Percentiles rank a stretch among this genome's conserved stretches.
phyloP scores from a whole-genome alignment of 257 asterid genomes.

The Eucommia ulmoides region DNA sequence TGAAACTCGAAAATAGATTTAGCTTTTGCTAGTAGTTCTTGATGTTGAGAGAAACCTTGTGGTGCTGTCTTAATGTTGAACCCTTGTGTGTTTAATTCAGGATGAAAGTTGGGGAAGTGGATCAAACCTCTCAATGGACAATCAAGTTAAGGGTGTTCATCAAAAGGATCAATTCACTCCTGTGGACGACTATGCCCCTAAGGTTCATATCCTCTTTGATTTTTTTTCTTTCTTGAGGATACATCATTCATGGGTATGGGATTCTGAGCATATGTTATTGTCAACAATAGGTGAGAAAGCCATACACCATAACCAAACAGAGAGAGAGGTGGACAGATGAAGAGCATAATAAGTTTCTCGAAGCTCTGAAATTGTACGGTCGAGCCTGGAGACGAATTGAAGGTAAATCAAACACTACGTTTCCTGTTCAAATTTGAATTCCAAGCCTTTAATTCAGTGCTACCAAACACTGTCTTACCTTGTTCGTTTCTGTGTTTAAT shows the following conservation, averaged over 20 bases:
- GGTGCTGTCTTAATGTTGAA: too few species aligned
- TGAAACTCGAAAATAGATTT: too few species aligned
- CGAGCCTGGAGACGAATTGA: not conserved
- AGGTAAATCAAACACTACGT: not conserved
- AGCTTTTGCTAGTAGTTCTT: too few species aligned
- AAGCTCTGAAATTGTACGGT: not conserved
- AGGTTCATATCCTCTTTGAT: not conserved
- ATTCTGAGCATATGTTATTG: not conserved
- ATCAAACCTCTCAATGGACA: too few species aligned
- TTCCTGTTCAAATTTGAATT: not conserved
- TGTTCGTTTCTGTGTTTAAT: too few species aligned
- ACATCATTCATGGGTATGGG: not conserved
- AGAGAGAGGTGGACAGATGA: not conserved
- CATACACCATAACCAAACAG: not conserved
- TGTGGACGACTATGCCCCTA: not conserved
- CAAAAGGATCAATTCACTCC: too few species aligned
- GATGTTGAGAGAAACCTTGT: too few species aligned
- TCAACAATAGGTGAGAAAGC: not conserved
- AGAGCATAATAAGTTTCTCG: not conserved
- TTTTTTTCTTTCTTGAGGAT: not conserved
- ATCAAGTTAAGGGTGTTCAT: too few species aligned
- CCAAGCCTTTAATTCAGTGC: not conserved
- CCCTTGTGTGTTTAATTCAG: too few species aligned
- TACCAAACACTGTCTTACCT: too few species aligned
- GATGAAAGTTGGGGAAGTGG: too few species aligned